phyloP scores from a whole-genome alignment of 2,329 filamentous ascomycete genomes.

The Coniochaeta hoffmannii region DNA sequence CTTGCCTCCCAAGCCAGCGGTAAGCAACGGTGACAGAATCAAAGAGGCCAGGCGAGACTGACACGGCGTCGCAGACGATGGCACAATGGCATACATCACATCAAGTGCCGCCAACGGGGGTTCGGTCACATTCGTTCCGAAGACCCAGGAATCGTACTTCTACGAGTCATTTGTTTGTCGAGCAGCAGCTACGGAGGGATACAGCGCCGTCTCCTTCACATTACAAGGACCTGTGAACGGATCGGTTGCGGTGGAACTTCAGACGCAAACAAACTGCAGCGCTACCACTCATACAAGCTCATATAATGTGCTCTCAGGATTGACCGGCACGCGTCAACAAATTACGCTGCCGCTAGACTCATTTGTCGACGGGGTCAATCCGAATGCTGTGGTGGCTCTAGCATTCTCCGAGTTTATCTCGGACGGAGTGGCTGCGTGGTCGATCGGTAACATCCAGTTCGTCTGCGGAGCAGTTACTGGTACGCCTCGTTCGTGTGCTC shows the following conservation, averaged over 20 bases:
- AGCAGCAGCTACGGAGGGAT: slow-evolving; percentile 33
- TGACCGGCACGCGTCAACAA: slow-evolving; percentile 42
- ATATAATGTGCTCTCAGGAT: slow-evolving; percentile 21
- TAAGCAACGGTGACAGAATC: not conserved
- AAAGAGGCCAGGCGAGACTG: not conserved
- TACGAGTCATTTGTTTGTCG: slow-evolving; percentile 45
- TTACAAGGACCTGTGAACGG: slow-evolving; percentile 35
- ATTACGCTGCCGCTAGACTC: slow-evolving; percentile 40
- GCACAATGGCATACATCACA: slow-evolving; percentile 21
- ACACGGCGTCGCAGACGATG: slow-evolving; percentile 34
- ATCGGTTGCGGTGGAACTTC: slow-evolving; percentile 35
- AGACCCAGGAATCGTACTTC: slow-evolving; percentile 37
- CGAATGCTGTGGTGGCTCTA: slow-evolving; percentile 29
- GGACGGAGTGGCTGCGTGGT: slow-evolving; percentile 12
- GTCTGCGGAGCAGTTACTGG: slow-evolving; percentile 29
- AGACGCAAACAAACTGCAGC: slow-evolving; percentile 26
- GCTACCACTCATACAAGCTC: slow-evolving; percentile 12
- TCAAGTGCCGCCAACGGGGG: slow-evolving; percentile 30
- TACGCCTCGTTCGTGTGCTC: not conserved
- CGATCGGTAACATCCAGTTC: slow-evolving; percentile 17
- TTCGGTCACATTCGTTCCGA: slow-evolving; percentile 42
- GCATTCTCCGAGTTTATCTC: slow-evolving; percentile 15
- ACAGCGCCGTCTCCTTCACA: slow-evolving; percentile 38
- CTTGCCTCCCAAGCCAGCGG: not conserved
- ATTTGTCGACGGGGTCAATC: slow-evolving; percentile 39